Evolutionary conservation across 2,329 filamentous ascomycete species (phyloP), one percentile per base, ranked within the genome.

Genomic region (Thelonectria olida): DNA sequence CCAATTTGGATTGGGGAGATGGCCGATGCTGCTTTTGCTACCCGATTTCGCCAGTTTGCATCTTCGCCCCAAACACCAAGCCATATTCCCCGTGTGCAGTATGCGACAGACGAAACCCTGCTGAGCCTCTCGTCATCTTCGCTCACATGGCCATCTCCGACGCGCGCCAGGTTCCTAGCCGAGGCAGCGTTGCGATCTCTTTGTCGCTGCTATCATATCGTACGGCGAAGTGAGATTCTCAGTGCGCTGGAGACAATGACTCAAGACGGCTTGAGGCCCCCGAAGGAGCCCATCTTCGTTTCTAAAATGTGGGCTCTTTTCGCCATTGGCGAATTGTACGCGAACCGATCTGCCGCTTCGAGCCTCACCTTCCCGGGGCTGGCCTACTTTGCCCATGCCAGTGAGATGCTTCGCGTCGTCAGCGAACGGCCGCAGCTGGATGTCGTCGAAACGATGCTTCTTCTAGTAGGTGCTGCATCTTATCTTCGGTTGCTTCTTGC

Each of bases 11-110:
- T 64, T 13, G 58, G 58, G 2, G 62, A 64, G 48, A 52, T 62
- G 36, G 47, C 58, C 7, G 62, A 64, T 17, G 62, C 62, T 6
- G 58, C 62, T 6, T 64, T 64, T 49, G 62, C 58, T 4, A 64
- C 62, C 5, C 54, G 62, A 2, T 62, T 64, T 27, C 62, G 62
- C 7, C 62, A 64, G 28, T 51, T 62, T 55, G 51, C 56, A 19
- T 57, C 53, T 5, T 57, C 39, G 4, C 19, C 47, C 5, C 31
- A 63, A 25, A 41, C 52, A 2, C 41, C 49, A 6, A 49, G 34
- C 7, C 62, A 62, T 20, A 48, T 58, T 31, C 62, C 59, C 7
- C 54, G 62, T 17, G 55, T 41, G 6, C 58, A 62, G 6, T 64
- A 48, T 56, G 51, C 55, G 9, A 22, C 45, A 1, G 58, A 61